These are phyloP conservation scores for Maudiozyma saulgeensis DNA, from an alignment of 805 yeast genomes.

Conservation along the genomic window DNA sequence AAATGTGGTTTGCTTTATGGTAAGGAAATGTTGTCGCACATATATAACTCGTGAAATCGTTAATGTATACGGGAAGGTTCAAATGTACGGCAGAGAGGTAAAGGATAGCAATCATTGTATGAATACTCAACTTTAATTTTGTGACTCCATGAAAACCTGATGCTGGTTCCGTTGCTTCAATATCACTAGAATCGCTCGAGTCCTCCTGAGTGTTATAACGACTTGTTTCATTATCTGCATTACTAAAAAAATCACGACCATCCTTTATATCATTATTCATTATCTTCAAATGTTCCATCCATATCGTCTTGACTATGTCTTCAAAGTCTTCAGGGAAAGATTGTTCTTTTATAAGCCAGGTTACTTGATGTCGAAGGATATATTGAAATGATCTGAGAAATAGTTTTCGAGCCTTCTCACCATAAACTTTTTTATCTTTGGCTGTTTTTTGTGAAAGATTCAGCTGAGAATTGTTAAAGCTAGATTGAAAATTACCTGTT, in stretches of 20 bases:
- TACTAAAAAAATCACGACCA: neutral
- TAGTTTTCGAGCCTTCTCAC: constrained; percentile 37
- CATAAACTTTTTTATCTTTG: constrained; percentile 32
- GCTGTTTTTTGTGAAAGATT: constrained; percentile 9
- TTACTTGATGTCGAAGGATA: constrained; percentile 41
- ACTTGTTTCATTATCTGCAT: neutral
- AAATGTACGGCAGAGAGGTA: constrained; percentile 44
- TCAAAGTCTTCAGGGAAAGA: constrained; percentile 26
- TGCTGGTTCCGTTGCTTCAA: neutral
- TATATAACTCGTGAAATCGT: constrained; percentile 38
- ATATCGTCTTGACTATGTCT: constrained; percentile 31
- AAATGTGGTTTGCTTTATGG: constrained; percentile 30
- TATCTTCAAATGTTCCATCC: constrained; percentile 26
- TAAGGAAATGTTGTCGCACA: constrained; percentile 41
- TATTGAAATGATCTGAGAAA: constrained; percentile 41
- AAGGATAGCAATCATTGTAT: constrained; percentile 31
- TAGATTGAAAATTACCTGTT: constrained; percentile 31
- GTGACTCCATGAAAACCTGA: neutral
- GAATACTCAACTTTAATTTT: constrained; percentile 13
- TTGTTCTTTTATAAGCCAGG: constrained; percentile 30
- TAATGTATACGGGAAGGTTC: constrained; percentile 40
- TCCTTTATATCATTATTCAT: constrained; percentile 2
- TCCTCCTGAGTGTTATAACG: constrained; percentile 2
- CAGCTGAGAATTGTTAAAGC: constrained; percentile 24
- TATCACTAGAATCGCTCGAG: constrained; percentile 2